Base-by-base conservation (phyloP, 2,329 filamentous ascomycete species). In the Diplodia corticola region DNA sequence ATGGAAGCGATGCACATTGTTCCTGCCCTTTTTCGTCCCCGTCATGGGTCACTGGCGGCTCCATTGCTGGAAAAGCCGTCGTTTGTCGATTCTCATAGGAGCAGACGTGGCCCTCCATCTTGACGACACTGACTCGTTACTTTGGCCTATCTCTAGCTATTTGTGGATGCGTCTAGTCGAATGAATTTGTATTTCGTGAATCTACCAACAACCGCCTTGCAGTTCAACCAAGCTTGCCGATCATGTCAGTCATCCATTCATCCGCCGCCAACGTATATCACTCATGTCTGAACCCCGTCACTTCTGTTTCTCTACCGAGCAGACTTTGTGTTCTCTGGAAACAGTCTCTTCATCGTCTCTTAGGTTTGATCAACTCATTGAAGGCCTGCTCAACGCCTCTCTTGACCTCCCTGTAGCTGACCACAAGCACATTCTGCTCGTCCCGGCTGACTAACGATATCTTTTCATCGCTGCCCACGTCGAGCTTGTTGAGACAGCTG, bases 391-490 rank as follows among this genome's bases (percentile, higher is more conserved):
- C 87, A 37, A 89, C 75, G 3, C 82, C 85, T 67, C 87, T 81
- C 79, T 89, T 96, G 68, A 99, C 79, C 77, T 98, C 95, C 77
- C 92, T 91, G 77, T 96, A 99, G 70, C 88, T 94, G 68, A 97
- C 89, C 65, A 97, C 85, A 73, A 98, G 91, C 69, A 91, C 89
- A 64, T 89, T 95, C 78, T 97, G 91, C 74, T 97, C 92, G 77
- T 99, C 94, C 65, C 94, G 87, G 77, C 91, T 97, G 26, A 93
- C 89, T 63, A 99, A 81, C 70, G 89, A 90, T 59, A 99, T 86
- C 77, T 88, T 91, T 78, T 99, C 95, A 28, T 96, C 92, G 2
- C 87, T 87, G 0, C 93, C 95, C 0, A 92, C 91, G 78, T 99
- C 95, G 63, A 99, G 82, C 76, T 97, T 97, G 80, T 96, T 97